These are phyloP conservation scores for Cylindrotheca closterium DNA, from an alignment of 108 stramenopile species.

Conservation along the genomic window DNA sequence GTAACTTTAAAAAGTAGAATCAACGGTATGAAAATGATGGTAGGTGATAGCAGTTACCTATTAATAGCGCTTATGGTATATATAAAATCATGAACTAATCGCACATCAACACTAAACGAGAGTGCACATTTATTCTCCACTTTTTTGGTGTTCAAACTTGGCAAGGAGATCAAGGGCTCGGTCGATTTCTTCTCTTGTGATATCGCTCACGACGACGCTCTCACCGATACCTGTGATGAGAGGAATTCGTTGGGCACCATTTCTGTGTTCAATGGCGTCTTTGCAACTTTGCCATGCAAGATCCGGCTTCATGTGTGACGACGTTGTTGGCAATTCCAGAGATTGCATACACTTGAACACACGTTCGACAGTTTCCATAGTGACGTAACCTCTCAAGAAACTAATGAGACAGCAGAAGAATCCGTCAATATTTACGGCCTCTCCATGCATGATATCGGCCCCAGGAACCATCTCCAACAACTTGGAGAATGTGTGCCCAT, in stretches of 20 bases:
- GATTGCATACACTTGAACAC: conserved; percentile 83
- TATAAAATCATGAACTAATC: too few species aligned
- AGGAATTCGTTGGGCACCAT: conserved; percentile 93
- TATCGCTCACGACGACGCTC: conserved; percentile 89
- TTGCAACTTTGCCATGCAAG: conserved; percentile 88
- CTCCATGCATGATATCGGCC: conserved; percentile 96
- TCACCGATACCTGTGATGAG: conserved; percentile 90
- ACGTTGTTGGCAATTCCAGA: conserved; percentile 80
- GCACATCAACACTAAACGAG: too few species aligned
- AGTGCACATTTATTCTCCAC: conserved; percentile 30
- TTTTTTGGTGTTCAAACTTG: conserved; percentile 44
- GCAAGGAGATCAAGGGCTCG: conserved; percentile 74
- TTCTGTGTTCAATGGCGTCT: conserved; percentile 94
- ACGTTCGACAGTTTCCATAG: conserved; percentile 77
- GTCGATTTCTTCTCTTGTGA: conserved; percentile 85
- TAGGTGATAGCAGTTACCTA: too few species aligned
- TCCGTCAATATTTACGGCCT: conserved; percentile 96
- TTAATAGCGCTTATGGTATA: too few species aligned
- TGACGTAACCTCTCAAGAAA: conserved; percentile 84
- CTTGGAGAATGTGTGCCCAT: conserved; percentile 95
- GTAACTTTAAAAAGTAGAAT: too few species aligned
- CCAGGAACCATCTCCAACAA: conserved; percentile 93
- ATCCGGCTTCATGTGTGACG: conserved; percentile 64
- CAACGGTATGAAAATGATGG: too few species aligned
- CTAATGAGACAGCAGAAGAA: conserved; percentile 92